Base-by-base conservation (phyloP, 2,329 filamentous ascomycete genomes). In the Talaromyces islandicus region DNA sequence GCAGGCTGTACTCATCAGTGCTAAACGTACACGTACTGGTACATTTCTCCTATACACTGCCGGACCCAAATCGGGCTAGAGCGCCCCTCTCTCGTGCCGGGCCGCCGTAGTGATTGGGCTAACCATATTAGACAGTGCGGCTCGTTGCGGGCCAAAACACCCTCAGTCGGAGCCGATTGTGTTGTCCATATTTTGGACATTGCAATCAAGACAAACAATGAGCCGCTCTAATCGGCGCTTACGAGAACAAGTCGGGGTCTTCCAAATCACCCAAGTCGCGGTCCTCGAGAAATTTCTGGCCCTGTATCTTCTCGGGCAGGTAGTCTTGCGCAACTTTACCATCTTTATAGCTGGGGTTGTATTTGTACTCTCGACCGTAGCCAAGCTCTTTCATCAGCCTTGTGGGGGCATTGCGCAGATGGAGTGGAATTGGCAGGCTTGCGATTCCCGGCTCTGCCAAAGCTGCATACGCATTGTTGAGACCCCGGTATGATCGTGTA, bases 311-410 rank as follows among this genome's bases (percentile, higher is more conserved):
- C 11, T 91, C 88, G 0, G 94, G 94, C n/a, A 99, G 75, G 74
- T 97, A 99, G 25, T 92, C 89, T 77, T 99, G 94, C 64, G 80
- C 83, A 0, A 97, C 93, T 66, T 79, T 85, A 0, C 94, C 94
- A 62, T 92, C 86, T 56, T 84, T 77, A 69, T 93, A 99, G 66
- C 96, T 90, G 0, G 94, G 94, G 66, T 96, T 96, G 70, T 99
- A 97, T 75, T 97, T 97, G 75, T 99, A 99, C 71, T 92, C 90
- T 55, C 86, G 88, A 0, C 92, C 92, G 70, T 92, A 96, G 0
- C 91, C 93, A 65, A 97, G 78, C 66, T 97, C 93, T 68, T 92
- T 90, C 93, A 99, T 96, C 65, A 97, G 73, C 65, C 88, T 84
- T 1, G 94, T 97, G 0, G 94, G 93, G 9, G 94, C 94, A 73